phyloP scores from a whole-genome alignment of 1,284 basidiomycete species.

The Phenoliferia sp. region DNA sequence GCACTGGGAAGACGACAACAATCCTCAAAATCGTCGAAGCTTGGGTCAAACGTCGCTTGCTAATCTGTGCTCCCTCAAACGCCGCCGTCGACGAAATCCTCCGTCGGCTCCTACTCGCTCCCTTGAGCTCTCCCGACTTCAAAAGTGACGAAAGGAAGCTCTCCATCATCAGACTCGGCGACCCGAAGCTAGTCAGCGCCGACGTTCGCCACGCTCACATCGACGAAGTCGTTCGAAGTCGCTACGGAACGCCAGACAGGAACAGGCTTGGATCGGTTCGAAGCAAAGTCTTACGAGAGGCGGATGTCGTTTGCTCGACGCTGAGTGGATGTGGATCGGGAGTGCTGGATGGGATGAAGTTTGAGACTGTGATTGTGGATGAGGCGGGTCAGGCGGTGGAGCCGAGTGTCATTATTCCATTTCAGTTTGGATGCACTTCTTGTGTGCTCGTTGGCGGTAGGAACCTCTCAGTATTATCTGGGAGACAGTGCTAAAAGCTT shows the following conservation, averaged over 20 bases:
- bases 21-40: background rate
- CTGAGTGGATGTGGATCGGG: background rate
- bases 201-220: background rate
- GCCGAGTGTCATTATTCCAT: background rate
- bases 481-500: background rate
- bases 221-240: background rate
- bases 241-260: background rate
- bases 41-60: background rate
- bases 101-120: background rate
- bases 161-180: background rate
- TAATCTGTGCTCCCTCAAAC: background rate
- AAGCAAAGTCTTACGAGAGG: background rate
- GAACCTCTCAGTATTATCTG: background rate
- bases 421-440: background rate
- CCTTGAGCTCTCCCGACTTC: background rate
- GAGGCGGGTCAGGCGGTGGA: background rate
- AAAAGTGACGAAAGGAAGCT: background rate
- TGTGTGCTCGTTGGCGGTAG: background rate
- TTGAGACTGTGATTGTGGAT: background rate
- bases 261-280: too few relatives aligned
- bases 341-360: background rate
- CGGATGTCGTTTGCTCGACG: background rate
- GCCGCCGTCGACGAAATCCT: background rate
- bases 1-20: background rate
- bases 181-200: background rate